A percentile compares a stretch with the other conserved stretches of the same genome.
phyloP scores from a whole-genome alignment of 345 rosid genomes.

The Pistacia atlantica region DNA sequence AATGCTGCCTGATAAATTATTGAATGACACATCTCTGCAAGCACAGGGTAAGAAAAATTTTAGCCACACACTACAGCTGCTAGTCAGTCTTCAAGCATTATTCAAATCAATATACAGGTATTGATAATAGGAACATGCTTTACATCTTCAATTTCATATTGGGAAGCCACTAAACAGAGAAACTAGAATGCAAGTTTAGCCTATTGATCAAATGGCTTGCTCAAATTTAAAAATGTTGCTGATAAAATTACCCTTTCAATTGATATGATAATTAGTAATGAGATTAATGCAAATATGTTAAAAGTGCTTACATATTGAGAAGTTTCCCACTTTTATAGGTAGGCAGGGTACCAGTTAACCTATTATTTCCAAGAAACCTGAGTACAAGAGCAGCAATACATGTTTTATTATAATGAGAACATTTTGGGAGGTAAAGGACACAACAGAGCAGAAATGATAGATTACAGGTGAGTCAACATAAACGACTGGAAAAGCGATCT shows the following conservation, averaged over 20 bases:
- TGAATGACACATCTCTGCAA: slow-evolving; percentile 78
- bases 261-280: too few relatives aligned
- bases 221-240: too few relatives aligned
- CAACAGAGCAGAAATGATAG: slow-evolving; percentile 11
- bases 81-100: too few relatives aligned
- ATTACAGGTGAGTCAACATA: slow-evolving; percentile 47
- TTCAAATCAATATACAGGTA: too few relatives aligned
- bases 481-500: slow-evolving; percentile 38
- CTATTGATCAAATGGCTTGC: neutral
- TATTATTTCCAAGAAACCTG: slow-evolving; percentile 73
- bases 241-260: too few relatives aligned
- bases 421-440: neutral
- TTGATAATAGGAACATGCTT: too few relatives aligned
- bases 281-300: neutral
- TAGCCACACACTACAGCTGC: too few relatives aligned
- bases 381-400: slow-evolving; percentile 20
- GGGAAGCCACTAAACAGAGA: slow-evolving; percentile 18
- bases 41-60: neutral
- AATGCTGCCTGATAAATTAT: slow-evolving; percentile 50
- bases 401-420: neutral
- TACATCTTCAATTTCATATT: too few relatives aligned
- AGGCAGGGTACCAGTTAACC: slow-evolving; percentile 59
- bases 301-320: slow-evolving; percentile 50
- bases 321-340: slow-evolving; percentile 43
- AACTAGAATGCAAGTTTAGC: slow-evolving; percentile 2